phyloP scores from a whole-genome alignment of 2,329 filamentous ascomycete genomes.

The Paracorniculantispora psalliotae region DNA sequence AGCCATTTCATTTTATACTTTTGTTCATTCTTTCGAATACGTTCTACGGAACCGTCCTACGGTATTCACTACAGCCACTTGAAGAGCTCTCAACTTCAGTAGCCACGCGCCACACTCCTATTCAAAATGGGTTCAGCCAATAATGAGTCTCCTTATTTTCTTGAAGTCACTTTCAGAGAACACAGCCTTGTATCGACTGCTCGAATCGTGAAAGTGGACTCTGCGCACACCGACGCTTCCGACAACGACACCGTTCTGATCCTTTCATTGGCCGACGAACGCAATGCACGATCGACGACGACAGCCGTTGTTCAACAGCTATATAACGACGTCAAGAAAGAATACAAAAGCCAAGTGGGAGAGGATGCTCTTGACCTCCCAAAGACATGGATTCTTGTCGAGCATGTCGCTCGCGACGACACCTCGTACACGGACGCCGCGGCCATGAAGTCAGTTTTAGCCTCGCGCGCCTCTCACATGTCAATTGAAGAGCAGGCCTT shows the following conservation, averaged over 20 bases:
- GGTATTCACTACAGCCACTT: not conserved
- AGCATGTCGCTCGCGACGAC: not conserved
- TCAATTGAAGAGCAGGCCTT: not conserved
- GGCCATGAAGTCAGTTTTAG: not conserved
- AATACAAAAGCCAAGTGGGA: not conserved
- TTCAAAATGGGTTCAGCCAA: not conserved
- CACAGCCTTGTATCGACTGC: not conserved
- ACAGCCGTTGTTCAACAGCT: not conserved
- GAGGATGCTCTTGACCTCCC: not conserved
- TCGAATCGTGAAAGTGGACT: not conserved
- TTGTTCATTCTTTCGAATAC: not conserved
- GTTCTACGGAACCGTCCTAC: not conserved
- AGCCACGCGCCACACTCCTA: not conserved
- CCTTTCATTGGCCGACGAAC: not conserved
- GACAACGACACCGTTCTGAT: not conserved
- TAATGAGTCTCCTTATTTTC: no score
- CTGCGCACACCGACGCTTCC: not conserved
- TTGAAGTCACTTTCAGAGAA: not conserved
- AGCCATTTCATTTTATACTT: not conserved
- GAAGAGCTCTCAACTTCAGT: not conserved
- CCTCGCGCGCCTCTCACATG: no score
- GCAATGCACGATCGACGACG: not conserved
- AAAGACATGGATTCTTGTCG: not conserved
- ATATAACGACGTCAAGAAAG: not conserved
- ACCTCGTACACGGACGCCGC: not conserved